Evolutionary conservation across 306 rosid species (phyloP).

Genomic region (Cajanus cajan): DNA sequence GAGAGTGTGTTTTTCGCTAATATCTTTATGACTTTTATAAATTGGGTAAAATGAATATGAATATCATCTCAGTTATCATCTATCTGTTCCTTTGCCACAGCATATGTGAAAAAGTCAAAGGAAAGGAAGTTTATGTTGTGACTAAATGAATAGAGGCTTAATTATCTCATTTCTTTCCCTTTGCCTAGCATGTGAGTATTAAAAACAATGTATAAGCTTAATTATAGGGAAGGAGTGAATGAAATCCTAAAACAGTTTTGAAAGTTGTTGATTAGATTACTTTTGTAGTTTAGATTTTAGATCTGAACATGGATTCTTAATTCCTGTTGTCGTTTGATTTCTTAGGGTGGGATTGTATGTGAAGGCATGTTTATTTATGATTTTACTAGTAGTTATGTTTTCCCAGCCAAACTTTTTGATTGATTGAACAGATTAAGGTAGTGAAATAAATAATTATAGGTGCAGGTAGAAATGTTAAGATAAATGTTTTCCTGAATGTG

Average conservation of each 20-base stretch:
- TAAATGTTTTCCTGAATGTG: no score
- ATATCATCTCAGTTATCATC: constrained; percentile 6
- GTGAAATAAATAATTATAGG: constrained; percentile 15
- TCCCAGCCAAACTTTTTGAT: constrained; percentile 5
- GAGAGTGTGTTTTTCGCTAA: background rate
- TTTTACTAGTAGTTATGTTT: constrained; percentile 25
- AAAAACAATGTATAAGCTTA: constrained; percentile 9
- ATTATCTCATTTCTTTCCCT: background rate
- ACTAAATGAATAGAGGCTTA: background rate
- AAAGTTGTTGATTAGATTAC: constrained; percentile 9
- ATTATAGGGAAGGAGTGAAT: constrained; percentile 6
- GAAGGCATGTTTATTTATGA: constrained; percentile 2
- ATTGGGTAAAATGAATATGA: background rate
- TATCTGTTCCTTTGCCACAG: constrained; percentile 13
- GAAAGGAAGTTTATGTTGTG: constrained; percentile 5
- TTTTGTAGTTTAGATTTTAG: constrained; percentile 4
- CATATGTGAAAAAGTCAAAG: background rate
- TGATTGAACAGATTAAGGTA: background rate
- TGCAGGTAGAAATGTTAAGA: background rate
- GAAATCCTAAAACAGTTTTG: constrained; percentile 8
- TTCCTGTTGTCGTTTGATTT: constrained; percentile 13
- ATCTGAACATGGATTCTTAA: background rate
- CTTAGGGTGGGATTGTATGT: constrained; percentile 6
- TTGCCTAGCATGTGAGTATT: constrained; percentile 21
- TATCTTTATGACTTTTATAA: background rate